Evolutionary conservation across 306 rosid genomes (phyloP), one percentile per base, ranked within the genome.

Genomic region (Begonia fuchsioides): DNA sequence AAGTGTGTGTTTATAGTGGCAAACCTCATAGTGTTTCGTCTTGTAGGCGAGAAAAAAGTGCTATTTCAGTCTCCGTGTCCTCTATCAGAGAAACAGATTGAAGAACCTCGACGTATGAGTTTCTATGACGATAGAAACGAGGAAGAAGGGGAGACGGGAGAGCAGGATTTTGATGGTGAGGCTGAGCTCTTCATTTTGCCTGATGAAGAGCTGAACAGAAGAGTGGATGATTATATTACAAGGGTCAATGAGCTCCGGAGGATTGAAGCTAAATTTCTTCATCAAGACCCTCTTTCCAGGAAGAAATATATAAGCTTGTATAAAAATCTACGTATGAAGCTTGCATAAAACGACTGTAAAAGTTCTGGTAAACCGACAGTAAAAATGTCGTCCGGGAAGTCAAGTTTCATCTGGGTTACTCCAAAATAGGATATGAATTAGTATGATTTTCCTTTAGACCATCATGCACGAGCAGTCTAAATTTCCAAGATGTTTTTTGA

Each of bases 151-250:
- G 10, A 17, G 38, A 20, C 52, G 52, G 53, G 44, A 43, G 15
- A 47, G n/a, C 54, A 50, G 39, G 51, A 20, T 49, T 13, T 51
- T 16, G 47, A 52, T 47, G 54, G 52, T 13, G 53, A 56, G 59
- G 56, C 35, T 48, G 38, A 51, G 57, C 50, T 13, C 54, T 26
- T 26, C 35, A 53, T 15, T 46, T 46, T 67, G 52, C 63, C 53
- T 32, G 58, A 44, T 43, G 85, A 75, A 66, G 87, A 73, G 47
- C 55, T 87, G 74, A 77, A 32, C 53, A 74, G 52, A 80, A 88
- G 94, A 64, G 93, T 88, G 43, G 96, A 88, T 54, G 93, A 78
- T 61, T 78, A 75, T 55, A 83, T 88, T 66, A 88, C 93, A 15
- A 88, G 88, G 74, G 81, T 80, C 8, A 83, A 72, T 43, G 68